A percentile compares a stretch with the other conserved stretches of the same genome.
These are phyloP conservation scores for Rhizophagus clarus DNA, from an alignment of 192 early-diverging fungal genomes.

Conservation along the genomic window DNA sequence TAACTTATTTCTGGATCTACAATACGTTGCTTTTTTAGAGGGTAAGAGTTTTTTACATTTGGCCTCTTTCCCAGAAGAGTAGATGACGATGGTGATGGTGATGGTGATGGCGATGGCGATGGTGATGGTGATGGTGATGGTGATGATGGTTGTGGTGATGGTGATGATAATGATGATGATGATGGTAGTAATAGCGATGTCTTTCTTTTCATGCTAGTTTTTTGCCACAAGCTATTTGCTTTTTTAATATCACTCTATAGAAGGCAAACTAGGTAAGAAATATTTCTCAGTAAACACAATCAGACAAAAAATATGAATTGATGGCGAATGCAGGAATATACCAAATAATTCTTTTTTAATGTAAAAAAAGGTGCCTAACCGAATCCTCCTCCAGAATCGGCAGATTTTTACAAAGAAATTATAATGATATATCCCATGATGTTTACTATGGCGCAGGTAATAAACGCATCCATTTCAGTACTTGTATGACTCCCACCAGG, in stretches of 20 bases:
- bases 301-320: conserved; percentile 21
- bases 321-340: conserved; percentile 25
- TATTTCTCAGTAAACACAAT: conserved; percentile 6
- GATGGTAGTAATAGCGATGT: not conserved
- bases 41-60: not conserved
- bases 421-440: conserved; percentile 16
- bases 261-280: conserved; percentile 4
- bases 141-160: not conserved
- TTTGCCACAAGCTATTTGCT: not conserved
- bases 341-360: not conserved
- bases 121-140: not conserved
- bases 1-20: not conserved
- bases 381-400: conserved; percentile 11
- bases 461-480: conserved; percentile 31
- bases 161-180: not conserved
- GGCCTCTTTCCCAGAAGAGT: not conserved
- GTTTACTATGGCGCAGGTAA: conserved; percentile 23
- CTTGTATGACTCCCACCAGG: conserved; percentile 20
- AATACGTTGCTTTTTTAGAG: not conserved
- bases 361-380: not conserved
- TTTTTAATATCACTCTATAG: conserved; percentile 11
- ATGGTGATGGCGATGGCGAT: not conserved
- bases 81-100: no score
- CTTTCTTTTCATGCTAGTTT: no score
- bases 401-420: conserved; percentile 13